A percentile compares a stretch with the other conserved stretches of the same genome.
These are phyloP conservation scores for Coniosporium tulheliwenetii DNA, from an alignment of 2,329 filamentous ascomycete species.

Conservation along the genomic window DNA sequence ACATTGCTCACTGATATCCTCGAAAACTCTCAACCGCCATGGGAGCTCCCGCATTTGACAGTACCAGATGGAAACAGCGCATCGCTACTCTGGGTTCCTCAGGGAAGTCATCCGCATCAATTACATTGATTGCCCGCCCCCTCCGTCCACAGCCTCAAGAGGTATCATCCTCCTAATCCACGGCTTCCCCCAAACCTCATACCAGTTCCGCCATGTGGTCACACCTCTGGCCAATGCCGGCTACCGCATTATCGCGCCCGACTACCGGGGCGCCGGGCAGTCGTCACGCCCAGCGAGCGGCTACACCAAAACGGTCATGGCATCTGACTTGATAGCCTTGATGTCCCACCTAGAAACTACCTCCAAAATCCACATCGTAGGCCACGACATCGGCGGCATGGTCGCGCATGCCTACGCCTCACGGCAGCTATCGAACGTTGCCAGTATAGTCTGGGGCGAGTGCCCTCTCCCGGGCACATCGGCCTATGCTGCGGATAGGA, in stretches of 20 bases:
- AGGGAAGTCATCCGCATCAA: slow-evolving; percentile 4
- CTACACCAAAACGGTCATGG: slow-evolving; percentile 25
- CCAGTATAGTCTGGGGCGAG: slow-evolving; percentile 25
- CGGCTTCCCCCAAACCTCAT: slow-evolving; percentile 28
- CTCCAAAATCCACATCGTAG: slow-evolving; percentile 25
- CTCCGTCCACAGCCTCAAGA: slow-evolving; percentile 4
- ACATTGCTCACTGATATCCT: too few species aligned
- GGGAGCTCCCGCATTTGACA: too few species aligned
- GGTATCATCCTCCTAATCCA: slow-evolving; percentile 26
- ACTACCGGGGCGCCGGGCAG: slow-evolving; percentile 24
- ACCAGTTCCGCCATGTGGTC: slow-evolving; percentile 20
- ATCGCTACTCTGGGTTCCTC: neutral
- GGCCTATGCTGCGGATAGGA: slow-evolving; percentile 13
- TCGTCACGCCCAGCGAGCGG: slow-evolving; percentile 19
- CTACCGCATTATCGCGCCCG: slow-evolving; percentile 24
- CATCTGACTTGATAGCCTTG: slow-evolving; percentile 20
- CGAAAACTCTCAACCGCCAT: too few species aligned
- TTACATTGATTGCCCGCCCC: slow-evolving; percentile 7
- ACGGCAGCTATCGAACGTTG: slow-evolving; percentile 17
- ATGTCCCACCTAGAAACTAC: slow-evolving; percentile 15
- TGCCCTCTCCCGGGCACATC: slow-evolving; percentile 23
- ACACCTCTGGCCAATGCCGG: slow-evolving; percentile 15
- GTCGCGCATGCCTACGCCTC: slow-evolving; percentile 25
- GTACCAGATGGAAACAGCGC: neutral
- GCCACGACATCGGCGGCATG: slow-evolving; percentile 34